These are phyloP conservation scores for Solanum neorickii DNA, from an alignment of 257 asterid genomes.

Conservation along the genomic window DNA sequence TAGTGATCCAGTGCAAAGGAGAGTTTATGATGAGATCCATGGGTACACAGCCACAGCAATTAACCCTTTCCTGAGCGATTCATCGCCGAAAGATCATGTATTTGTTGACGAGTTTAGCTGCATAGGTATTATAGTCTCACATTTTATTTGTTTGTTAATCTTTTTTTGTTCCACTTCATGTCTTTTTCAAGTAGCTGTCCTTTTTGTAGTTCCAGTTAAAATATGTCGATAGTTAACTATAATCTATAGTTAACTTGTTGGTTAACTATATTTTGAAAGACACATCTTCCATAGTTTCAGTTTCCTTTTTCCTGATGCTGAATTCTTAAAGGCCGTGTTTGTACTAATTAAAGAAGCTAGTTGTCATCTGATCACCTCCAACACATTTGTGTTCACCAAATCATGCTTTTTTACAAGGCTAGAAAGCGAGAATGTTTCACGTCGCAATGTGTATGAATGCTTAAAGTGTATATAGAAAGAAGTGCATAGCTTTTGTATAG, in stretches of 20 bases:
- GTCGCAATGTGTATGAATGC: neutral
- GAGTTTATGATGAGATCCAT: conserved; percentile 91
- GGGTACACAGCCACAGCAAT: conserved; percentile 82
- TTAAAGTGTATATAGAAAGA: neutral
- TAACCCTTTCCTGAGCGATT: conserved; percentile 80
- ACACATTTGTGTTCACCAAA: neutral
- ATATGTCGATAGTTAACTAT: neutral
- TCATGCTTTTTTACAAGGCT: neutral
- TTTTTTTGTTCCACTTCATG: neutral
- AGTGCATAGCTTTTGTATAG: neutral
- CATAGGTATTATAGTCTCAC: conserved; percentile 47
- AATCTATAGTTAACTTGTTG: neutral
- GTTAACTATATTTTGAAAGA: neutral
- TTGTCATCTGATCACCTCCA: neutral
- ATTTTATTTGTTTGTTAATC: neutral
- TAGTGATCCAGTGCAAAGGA: conserved; percentile 93
- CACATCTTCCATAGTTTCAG: neutral
- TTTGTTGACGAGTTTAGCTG: conserved; percentile 99
- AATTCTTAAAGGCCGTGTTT: neutral
- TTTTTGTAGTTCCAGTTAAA: neutral
- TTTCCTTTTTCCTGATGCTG: neutral
- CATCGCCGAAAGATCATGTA: conserved; percentile 63
- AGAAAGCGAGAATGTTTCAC: neutral
- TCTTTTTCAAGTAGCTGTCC: neutral
- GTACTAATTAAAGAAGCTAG: neutral